phyloP scores from a whole-genome alignment of 2,329 filamentous ascomycete species.

The Capronia coronata region DNA sequence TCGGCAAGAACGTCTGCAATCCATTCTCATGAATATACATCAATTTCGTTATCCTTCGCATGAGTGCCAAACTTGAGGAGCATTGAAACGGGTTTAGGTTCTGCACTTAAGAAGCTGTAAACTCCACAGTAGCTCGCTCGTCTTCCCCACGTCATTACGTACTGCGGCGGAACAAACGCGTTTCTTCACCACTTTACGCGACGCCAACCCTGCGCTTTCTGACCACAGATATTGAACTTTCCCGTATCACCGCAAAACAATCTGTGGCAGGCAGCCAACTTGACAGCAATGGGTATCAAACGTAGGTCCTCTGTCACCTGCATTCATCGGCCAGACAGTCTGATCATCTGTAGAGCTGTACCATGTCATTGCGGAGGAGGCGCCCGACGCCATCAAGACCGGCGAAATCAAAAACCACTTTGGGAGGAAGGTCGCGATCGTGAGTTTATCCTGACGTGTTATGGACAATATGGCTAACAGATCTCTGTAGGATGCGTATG shows the following conservation, averaged over 20 bases:
- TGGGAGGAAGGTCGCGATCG: conserved; percentile 94
- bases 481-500: conserved; percentile 41
- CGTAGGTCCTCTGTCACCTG: conserved; percentile 35
- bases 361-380: conserved; percentile 80
- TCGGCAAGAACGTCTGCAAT: too few species aligned
- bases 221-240: background rate
- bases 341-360: conserved; percentile 53
- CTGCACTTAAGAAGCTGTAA: background rate
- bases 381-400: conserved; percentile 90
- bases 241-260: background rate
- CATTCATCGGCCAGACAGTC: conserved; percentile 2
- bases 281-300: conserved; percentile 45
- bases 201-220: conserved; percentile 5
- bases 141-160: conserved; percentile 1
- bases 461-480: conserved; percentile 5
- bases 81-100: background rate
- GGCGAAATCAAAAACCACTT: conserved; percentile 99
- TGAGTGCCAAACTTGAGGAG: too few species aligned
- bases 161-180: background rate
- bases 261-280: background rate
- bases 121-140: background rate
- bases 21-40: too few species aligned
- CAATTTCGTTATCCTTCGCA: too few species aligned
- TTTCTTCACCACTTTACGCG: conserved; percentile 2
- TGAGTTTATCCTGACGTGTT: conserved; percentile 45